Evolutionary conservation across 495 filamentous ascomycete genomes (phyloP).

Genomic region (Talaromyces proteolyticus): DNA sequence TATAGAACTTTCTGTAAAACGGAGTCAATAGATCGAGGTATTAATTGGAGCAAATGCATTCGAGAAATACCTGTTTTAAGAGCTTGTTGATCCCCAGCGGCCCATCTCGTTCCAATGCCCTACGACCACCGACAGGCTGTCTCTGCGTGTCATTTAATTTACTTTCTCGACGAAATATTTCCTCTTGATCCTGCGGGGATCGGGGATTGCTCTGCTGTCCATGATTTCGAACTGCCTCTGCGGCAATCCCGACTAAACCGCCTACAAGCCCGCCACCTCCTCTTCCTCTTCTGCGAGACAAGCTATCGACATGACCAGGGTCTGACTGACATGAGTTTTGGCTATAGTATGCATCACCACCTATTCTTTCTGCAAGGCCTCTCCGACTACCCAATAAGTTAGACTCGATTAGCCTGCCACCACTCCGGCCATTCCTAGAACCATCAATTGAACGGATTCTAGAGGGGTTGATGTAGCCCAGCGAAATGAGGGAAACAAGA

Average conservation of each 20-base stretch:
- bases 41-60: neutral
- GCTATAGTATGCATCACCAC: neutral
- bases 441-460: neutral
- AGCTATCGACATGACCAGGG: neutral
- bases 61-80: neutral
- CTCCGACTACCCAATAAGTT: too few species aligned
- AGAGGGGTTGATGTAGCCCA: conserved; percentile 21
- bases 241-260: neutral
- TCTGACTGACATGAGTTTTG: neutral
- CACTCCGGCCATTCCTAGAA: neutral
- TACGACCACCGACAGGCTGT: neutral
- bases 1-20: conserved; percentile 40
- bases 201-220: neutral
- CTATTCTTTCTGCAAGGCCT: neutral
- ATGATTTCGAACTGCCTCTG: neutral
- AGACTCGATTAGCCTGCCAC: neutral
- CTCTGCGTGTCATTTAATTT: neutral
- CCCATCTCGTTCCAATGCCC: neutral
- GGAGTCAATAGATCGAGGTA: neutral
- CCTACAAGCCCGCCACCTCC: neutral
- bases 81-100: neutral
- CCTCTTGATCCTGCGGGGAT: neutral
- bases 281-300: neutral
- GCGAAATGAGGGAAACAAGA: conserved; percentile 31
- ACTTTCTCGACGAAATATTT: neutral